phyloP scores from a whole-genome alignment of 2,329 filamentous ascomycete species.

The Tolypocladium ovalisporum region DNA sequence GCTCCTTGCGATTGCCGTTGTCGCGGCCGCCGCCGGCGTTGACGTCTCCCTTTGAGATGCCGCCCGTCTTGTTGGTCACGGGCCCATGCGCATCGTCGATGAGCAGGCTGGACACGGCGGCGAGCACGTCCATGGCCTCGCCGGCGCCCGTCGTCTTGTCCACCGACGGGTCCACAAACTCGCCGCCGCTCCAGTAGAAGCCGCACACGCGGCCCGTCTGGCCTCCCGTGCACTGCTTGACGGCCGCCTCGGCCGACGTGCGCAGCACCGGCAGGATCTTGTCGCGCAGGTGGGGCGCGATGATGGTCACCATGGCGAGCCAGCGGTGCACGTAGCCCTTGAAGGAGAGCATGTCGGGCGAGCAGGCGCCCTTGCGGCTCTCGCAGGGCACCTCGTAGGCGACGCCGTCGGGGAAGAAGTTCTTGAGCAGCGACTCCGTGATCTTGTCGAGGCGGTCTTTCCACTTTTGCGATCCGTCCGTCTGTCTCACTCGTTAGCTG shows the following conservation, averaged over 20 bases:
- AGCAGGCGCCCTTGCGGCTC: constrained; percentile 41
- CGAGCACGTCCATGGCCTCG: constrained; percentile 47
- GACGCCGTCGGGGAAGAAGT: constrained; percentile 46
- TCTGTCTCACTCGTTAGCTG: constrained; percentile 20
- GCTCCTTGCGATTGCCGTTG: constrained; percentile 12
- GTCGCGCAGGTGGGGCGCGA: constrained; percentile 48
- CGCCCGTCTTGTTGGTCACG: constrained; percentile 36
- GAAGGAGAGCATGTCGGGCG: constrained; percentile 61
- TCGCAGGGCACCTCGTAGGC: constrained; percentile 62
- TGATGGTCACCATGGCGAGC: constrained; percentile 47
- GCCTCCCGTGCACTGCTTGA: constrained; percentile 51
- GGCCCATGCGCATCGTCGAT: constrained; percentile 28
- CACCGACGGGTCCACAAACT: constrained; percentile 31
- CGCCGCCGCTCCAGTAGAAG: constrained; percentile 45
- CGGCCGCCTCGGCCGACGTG: constrained; percentile 47
- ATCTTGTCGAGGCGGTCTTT: constrained; percentile 42
- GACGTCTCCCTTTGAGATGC: constrained; percentile 33
- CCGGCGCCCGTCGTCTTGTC: constrained; percentile 48
- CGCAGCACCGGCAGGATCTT: constrained; percentile 47
- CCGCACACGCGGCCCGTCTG: constrained; percentile 49
- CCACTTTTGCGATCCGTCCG: constrained; percentile 44
- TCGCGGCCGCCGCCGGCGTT: constrained; percentile 25
- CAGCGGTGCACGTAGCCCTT: constrained; percentile 60
- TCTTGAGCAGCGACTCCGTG: constrained; percentile 33
- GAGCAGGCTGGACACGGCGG: constrained; percentile 39